Evolutionary conservation across 192 early-diverging fungal species (phyloP), one percentile per base, ranked within the genome.

Genomic region (Coemansia erecta): DNA sequence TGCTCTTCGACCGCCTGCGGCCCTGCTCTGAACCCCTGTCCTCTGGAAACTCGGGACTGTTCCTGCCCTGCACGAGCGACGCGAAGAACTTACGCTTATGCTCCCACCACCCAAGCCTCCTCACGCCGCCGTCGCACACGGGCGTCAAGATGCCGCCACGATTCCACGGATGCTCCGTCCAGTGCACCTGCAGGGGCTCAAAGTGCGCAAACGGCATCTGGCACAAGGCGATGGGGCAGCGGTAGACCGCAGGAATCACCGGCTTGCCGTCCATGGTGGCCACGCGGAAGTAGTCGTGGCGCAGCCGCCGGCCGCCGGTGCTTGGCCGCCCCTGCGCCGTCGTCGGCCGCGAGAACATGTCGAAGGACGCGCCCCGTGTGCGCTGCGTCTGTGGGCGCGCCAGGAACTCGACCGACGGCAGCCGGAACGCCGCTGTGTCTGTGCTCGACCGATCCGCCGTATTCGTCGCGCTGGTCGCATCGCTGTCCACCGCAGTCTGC

Each of bases 141-240:
- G 70, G 70, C 14, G 70, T 73, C 33, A 73, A 48, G 18, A 73
- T 73, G 11, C 70, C 70, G 50, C 70, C 70, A 15, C 70, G 59
- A 45, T 73, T 73, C 70, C 70, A 73, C 18, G 70, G 70, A 41
- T 73, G 70, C 24, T 66, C 60, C 7, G 58, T 73, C 70, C 70
- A 73, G 54, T 73, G 70, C 49, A 14, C 35, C 45, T 73, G 70
- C 51, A 73, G 52, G 35, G 58, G 53, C 64, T 61, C 70, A 24
- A 73, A 73, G 24, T 40, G 56, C 39, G 3, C 59, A 39, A 73
- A 73, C 17, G 14, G 18, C 14, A 23, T 18, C 47, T 41, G 44
- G 23, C 70, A 73, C 46, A 66, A 22, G 8, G 70, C 64, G 14
- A 73, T 73, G 13, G 70, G 70, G 17, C 70, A 73, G 4, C 45